phyloP scores from a whole-genome alignment of 257 asterid species.

The Cynanchum wilfordii region DNA sequence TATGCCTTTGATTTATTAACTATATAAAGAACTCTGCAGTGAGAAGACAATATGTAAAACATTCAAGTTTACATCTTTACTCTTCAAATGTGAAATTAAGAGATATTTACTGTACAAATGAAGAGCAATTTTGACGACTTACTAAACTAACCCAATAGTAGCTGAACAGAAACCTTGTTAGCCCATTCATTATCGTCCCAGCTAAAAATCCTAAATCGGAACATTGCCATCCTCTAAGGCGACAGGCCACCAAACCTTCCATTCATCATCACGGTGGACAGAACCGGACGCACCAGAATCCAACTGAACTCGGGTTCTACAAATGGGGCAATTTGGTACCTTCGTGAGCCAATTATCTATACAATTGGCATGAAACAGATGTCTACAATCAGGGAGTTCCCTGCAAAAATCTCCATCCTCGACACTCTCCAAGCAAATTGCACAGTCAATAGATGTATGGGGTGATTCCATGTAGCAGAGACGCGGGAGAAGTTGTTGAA shows the following conservation, averaged over 20 bases:
- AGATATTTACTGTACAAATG: constrained; percentile 1
- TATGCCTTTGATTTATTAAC: not conserved
- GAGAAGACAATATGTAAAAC: not conserved
- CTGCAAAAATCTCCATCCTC: constrained; percentile 56
- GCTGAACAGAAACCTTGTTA: not conserved
- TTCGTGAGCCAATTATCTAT: constrained; percentile 71
- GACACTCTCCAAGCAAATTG: constrained; percentile 73
- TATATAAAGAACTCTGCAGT: not conserved
- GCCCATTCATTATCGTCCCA: not conserved
- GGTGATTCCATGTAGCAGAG: constrained; percentile 31
- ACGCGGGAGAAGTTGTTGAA: constrained; percentile 31
- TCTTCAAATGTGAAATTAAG: not conserved
- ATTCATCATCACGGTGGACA: constrained; percentile 38
- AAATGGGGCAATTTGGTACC: constrained; percentile 73
- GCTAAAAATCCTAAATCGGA: constrained; percentile 9
- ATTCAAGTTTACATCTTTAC: not conserved
- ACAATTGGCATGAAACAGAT: constrained; percentile 64
- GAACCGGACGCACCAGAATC: constrained; percentile 26
- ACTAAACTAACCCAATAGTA: constrained; percentile 6
- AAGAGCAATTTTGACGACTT: not conserved
- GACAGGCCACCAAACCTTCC: constrained; percentile 63
- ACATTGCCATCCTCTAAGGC: constrained; percentile 30
- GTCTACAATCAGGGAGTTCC: constrained; percentile 59
- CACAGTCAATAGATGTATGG: constrained; percentile 45
- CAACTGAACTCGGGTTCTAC: constrained; percentile 59